Conservation (phyloP, 2,329 filamentous ascomycete genomes). For the Colletotrichum neosansevieriae region DNA sequence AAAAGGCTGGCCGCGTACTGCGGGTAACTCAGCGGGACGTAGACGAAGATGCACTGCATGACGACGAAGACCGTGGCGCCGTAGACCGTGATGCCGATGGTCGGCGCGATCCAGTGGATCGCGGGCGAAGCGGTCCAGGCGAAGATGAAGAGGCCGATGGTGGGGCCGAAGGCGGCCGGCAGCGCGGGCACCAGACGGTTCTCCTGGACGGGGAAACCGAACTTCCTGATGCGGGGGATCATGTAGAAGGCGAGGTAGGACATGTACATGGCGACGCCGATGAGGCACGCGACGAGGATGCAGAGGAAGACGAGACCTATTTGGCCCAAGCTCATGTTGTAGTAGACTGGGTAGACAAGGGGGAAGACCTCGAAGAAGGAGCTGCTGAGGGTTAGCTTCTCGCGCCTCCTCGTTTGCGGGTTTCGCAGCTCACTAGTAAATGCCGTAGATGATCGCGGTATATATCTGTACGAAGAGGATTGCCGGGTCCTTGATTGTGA, state of each 20-base stretch:
- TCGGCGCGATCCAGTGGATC: conserved; percentile 67
- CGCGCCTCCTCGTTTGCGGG: too few species aligned
- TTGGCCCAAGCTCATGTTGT: conserved; percentile 69
- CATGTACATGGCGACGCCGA: conserved; percentile 63
- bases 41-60: conserved; percentile 71
- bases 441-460: conserved; percentile 71
- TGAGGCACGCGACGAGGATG: conserved; percentile 67
- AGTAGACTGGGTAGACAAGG: conserved; percentile 69
- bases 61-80: conserved; percentile 64
- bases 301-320: conserved; percentile 72
- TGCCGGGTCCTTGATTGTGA: conserved; percentile 71
- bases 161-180: conserved; percentile 63
- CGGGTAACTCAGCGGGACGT: conserved; percentile 68
- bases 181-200: conserved; percentile 68
- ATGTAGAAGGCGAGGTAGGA: conserved; percentile 65
- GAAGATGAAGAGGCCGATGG: conserved; percentile 71
- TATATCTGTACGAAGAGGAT: conserved; percentile 73
- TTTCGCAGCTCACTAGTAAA: conserved; percentile 58
- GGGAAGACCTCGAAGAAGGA: conserved; percentile 76
- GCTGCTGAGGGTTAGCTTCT: not conserved
- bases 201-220: conserved; percentile 65
- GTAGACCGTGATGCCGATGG: conserved; percentile 69
- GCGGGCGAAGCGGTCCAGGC: conserved; percentile 66
- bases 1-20: conserved; percentile 70
- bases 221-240: conserved; percentile 61